These are phyloP conservation scores for Aspergillus affinis DNA, from an alignment of 495 filamentous ascomycete genomes.

Conservation along the genomic window DNA sequence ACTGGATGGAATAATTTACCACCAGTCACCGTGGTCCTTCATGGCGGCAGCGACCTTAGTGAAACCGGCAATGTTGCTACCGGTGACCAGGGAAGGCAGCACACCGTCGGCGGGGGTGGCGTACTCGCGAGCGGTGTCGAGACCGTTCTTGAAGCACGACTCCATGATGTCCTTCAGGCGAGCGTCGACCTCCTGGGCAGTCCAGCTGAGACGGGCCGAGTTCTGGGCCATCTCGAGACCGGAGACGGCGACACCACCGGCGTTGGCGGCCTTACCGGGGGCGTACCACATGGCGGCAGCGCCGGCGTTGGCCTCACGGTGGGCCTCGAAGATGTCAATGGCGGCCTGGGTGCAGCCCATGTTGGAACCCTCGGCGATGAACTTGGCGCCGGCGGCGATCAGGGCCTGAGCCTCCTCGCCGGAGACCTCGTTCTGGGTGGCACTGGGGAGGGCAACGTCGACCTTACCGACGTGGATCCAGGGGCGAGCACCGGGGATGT, in stretches of 20 bases:
- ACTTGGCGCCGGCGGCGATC: constrained; percentile 72
- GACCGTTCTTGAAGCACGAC: constrained; percentile 86
- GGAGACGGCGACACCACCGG: constrained; percentile 94
- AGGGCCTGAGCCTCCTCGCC: constrained; percentile 84
- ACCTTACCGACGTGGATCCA: constrained; percentile 87
- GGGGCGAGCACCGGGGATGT: constrained; percentile 83
- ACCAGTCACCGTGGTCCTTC: constrained; percentile 98
- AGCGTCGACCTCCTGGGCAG: constrained; percentile 83
- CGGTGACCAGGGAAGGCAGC: constrained; percentile 86
- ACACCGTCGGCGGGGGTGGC: constrained; percentile 73
- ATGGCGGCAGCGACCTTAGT: constrained; percentile 94
- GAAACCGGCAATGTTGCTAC: constrained; percentile 96
- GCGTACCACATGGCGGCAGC: constrained; percentile 86
- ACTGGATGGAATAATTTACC: constrained; percentile 46
- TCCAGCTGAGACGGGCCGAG: constrained; percentile 81
- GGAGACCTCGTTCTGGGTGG: constrained; percentile 96
- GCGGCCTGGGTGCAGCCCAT: constrained; percentile 98
- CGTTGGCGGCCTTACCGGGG: constrained; percentile 91
- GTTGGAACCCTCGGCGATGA: constrained; percentile 96
- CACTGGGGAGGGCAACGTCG: constrained; percentile 87
- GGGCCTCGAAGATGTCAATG: constrained; percentile 88
- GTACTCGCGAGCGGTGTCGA: constrained; percentile 87
- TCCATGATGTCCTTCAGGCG: constrained; percentile 95
- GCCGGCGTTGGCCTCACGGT: constrained; percentile 67
- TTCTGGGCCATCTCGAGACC: constrained; percentile 99